phyloP scores from a whole-genome alignment of 495 filamentous ascomycete genomes.

The Talaromyces proteolyticus region DNA sequence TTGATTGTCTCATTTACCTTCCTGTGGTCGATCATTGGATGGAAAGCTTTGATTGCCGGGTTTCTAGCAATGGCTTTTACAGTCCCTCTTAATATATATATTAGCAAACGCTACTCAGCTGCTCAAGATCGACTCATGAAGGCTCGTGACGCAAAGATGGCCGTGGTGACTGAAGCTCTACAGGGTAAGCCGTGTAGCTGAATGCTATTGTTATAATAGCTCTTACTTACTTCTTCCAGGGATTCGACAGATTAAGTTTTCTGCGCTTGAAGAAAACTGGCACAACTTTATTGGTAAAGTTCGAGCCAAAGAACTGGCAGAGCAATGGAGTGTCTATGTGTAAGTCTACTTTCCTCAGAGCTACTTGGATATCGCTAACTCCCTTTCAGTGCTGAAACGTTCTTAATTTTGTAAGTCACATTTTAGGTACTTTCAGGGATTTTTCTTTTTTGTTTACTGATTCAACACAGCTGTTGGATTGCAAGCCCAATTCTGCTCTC shows the following conservation, averaged over 20 bases:
- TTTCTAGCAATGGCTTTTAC: constrained; percentile 57
- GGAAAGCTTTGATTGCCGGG: constrained; percentile 62
- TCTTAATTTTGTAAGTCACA: not conserved
- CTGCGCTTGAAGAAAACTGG: constrained; percentile 76
- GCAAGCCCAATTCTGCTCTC: constrained; percentile 68
- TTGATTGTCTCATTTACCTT: constrained; percentile 61
- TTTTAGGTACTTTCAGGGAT: not conserved
- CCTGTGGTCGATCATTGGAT: constrained; percentile 65
- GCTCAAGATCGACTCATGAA: constrained; percentile 75
- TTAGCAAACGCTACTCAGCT: constrained; percentile 58
- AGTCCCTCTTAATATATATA: constrained; percentile 63
- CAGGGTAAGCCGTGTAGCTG: constrained; percentile 38
- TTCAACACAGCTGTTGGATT: constrained; percentile 54
- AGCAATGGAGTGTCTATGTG: constrained; percentile 49
- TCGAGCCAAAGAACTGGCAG: constrained; percentile 58
- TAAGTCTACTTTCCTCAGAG: constrained; percentile 44
- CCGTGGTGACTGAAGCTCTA: constrained; percentile 71
- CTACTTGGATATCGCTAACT: constrained; percentile 18
- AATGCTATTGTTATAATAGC: no score
- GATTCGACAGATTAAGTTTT: constrained; percentile 87
- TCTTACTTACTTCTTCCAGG: no score
- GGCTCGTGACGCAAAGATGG: constrained; percentile 70
- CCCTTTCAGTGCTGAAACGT: not conserved
- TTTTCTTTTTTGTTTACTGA: not conserved
- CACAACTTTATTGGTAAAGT: constrained; percentile 63